These are phyloP conservation scores for Arthrobotrys pseudoclavata DNA, from an alignment of 2,329 filamentous ascomycete genomes.

Conservation along the genomic window DNA sequence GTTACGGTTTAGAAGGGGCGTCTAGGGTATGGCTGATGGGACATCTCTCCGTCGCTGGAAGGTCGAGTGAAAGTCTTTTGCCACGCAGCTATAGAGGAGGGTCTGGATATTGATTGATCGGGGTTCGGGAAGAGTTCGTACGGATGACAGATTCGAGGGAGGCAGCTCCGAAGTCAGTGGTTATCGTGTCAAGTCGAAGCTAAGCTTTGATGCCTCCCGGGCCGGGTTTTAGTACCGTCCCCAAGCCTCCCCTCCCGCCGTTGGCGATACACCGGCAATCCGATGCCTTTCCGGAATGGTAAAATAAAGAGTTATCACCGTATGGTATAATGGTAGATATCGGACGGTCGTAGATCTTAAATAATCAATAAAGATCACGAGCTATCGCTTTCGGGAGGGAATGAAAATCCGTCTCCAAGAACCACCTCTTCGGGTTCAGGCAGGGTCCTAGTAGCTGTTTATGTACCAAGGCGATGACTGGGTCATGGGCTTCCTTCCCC, in stretches of 20 bases:
- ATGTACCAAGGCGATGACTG: constrained; percentile 1
- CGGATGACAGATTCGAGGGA: background rate
- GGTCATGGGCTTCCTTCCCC: background rate
- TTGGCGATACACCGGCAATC: background rate
- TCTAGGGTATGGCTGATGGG: background rate
- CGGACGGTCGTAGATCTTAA: background rate
- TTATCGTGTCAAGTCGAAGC: background rate
- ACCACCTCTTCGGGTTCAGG: constrained; percentile 8
- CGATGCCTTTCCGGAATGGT: background rate
- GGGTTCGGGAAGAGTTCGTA: background rate
- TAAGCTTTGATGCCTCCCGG: background rate
- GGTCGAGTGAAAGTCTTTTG: background rate
- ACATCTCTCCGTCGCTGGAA: background rate
- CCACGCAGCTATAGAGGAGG: background rate
- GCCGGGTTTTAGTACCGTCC: background rate
- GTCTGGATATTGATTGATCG: background rate
- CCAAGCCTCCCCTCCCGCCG: background rate
- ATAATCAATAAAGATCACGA: constrained; percentile 1
- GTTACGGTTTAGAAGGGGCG: background rate
- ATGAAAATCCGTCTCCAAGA: constrained; percentile 14
- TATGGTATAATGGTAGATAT: background rate
- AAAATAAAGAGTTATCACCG: background rate
- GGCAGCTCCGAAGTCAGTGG: background rate
- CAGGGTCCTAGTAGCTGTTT: constrained; percentile 24
- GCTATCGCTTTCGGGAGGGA: background rate